These are phyloP conservation scores for Scedosporium aurantiacum DNA, from an alignment of 2,329 filamentous ascomycete species.

Conservation along the genomic window DNA sequence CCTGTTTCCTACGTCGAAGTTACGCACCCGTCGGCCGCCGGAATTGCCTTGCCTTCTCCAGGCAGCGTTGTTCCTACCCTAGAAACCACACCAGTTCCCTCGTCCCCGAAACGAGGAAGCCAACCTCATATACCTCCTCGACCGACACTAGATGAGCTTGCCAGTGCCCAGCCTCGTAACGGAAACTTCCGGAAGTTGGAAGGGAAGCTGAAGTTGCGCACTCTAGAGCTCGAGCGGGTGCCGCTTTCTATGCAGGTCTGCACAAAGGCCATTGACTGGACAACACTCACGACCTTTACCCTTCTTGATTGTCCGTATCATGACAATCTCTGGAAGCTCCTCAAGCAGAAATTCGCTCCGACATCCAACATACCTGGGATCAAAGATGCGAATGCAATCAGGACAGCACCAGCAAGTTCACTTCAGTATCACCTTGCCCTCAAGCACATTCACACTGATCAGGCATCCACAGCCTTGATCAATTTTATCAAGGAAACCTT, in stretches of 20 bases:
- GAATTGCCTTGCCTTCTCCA: not conserved
- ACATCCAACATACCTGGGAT: slow-evolving; percentile 11
- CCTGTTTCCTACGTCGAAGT: not conserved
- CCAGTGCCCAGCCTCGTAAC: not conserved
- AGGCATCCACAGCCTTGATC: slow-evolving; percentile 56
- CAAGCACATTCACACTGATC: slow-evolving; percentile 66
- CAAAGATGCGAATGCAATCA: not conserved
- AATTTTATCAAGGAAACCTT: slow-evolving; percentile 67
- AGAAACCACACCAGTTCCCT: not conserved
- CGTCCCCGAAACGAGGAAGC: not conserved
- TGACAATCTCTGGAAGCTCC: slow-evolving; percentile 63
- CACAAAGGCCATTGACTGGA: slow-evolving; percentile 64
- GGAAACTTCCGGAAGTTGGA: slow-evolving; percentile 25
- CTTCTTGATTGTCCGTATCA: slow-evolving; percentile 63
- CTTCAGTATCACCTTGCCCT: slow-evolving; percentile 53
- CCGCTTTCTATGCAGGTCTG: slow-evolving; percentile 63
- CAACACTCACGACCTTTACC: slow-evolving; percentile 57
- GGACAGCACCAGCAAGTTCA: slow-evolving; percentile 10
- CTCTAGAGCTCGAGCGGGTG: slow-evolving; percentile 64
- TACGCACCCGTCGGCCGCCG: not conserved
- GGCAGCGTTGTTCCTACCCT: not conserved
- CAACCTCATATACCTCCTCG: not conserved
- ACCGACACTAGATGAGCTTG: not conserved
- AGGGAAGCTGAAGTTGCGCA: slow-evolving; percentile 55
- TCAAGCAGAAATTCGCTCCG: slow-evolving; percentile 52